These are phyloP conservation scores for Margaritispora aquatica DNA, from an alignment of 495 filamentous ascomycete genomes.

Conservation along the genomic window DNA sequence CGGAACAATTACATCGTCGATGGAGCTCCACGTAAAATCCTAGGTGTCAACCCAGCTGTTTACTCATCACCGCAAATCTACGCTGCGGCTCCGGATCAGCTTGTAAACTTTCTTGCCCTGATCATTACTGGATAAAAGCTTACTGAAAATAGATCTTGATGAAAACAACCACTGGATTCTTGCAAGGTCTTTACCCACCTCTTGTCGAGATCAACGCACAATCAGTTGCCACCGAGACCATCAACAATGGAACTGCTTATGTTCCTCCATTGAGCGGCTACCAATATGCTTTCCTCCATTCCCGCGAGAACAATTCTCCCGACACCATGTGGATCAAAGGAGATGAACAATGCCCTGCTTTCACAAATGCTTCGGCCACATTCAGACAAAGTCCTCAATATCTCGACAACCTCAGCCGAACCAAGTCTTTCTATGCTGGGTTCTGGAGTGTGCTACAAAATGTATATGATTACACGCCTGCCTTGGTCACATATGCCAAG, in stretches of 20 bases:
- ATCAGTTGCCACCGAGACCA: conserved; percentile 32
- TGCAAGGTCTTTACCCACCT: conserved; percentile 76
- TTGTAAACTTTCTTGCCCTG: neutral
- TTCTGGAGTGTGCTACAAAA: neutral
- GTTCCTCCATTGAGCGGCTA: conserved; percentile 59
- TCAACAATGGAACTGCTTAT: conserved; percentile 51
- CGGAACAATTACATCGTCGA: conserved; percentile 49
- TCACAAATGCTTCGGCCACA: conserved; percentile 52
- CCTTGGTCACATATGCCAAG: neutral
- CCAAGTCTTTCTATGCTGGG: neutral
- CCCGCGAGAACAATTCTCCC: conserved; percentile 45
- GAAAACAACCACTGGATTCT: conserved; percentile 64
- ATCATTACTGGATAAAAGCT: neutral
- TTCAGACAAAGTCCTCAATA: conserved; percentile 50
- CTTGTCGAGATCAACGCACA: conserved; percentile 31
- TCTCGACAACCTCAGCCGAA: conserved; percentile 17
- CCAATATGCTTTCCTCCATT: conserved; percentile 68
- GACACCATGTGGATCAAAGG: conserved; percentile 4
- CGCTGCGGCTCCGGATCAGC: neutral
- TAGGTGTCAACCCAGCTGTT: conserved; percentile 44
- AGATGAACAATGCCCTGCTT: conserved; percentile 26
- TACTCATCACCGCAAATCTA: conserved; percentile 50
- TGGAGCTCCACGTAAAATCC: conserved; percentile 41
- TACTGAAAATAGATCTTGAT: conserved; percentile 47
- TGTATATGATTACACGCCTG: neutral